These are phyloP conservation scores for Colletotrichum sp. DNA, from an alignment of 2,329 filamentous ascomycete genomes.

Conservation along the genomic window DNA sequence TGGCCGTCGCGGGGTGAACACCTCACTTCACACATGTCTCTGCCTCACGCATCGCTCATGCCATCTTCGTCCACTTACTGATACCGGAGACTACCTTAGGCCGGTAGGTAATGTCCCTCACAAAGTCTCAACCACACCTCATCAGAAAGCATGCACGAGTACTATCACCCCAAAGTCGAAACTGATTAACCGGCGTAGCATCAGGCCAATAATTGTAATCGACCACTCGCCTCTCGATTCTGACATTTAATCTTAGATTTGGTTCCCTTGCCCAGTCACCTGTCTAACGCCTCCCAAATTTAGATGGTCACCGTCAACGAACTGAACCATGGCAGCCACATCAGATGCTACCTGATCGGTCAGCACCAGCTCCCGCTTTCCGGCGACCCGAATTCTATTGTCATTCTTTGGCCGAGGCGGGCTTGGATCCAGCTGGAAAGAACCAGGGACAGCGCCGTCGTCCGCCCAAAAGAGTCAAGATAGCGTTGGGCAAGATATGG, in stretches of 20 bases:
- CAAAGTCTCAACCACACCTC: neutral
- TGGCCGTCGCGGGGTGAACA: neutral
- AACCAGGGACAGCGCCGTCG: neutral
- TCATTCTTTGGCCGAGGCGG: neutral
- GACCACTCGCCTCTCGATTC: conserved; percentile 9
- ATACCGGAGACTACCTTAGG: neutral
- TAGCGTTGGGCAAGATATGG: neutral
- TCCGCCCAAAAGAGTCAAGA: neutral
- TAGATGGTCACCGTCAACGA: neutral
- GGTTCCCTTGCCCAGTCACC: neutral
- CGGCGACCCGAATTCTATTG: neutral
- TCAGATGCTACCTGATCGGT: neutral
- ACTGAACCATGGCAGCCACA: neutral
- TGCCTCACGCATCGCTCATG: neutral
- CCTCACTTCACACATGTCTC: neutral
- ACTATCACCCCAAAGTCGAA: neutral
- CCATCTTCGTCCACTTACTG: neutral
- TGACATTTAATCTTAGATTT: conserved; percentile 7
- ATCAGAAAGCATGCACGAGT: neutral
- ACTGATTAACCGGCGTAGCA: neutral
- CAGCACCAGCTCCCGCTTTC: neutral
- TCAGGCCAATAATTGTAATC: neutral
- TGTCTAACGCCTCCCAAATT: conserved; percentile 10
- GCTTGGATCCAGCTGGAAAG: neutral
- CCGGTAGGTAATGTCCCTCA: neutral